phyloP scores from a whole-genome alignment of 176 grass and related monocot species.

The Ananas comosus region DNA sequence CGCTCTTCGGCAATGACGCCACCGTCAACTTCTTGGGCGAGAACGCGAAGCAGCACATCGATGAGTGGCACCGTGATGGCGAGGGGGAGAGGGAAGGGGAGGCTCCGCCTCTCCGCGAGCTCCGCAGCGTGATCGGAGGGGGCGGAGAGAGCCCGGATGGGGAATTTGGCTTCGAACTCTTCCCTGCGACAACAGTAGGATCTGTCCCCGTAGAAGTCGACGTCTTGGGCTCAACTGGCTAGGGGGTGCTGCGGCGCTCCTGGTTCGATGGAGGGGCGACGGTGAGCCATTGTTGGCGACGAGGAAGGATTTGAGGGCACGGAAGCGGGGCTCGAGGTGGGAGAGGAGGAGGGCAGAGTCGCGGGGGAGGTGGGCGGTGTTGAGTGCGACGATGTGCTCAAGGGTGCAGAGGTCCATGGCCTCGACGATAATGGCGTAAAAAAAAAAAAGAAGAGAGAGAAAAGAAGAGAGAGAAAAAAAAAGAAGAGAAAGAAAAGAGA shows the following conservation, averaged over 20 bases:
- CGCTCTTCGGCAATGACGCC: not conserved
- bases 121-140: not conserved
- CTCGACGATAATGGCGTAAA: conserved; percentile 71
- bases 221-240: too few species aligned
- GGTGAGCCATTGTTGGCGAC: conserved; percentile 12
- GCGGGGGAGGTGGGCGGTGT: conserved; percentile 62
- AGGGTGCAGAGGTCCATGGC: conserved; percentile 49
- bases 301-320: conserved; percentile 82
- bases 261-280: not conserved
- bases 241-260: not conserved
- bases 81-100: not conserved
- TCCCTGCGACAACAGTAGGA: too few species aligned
- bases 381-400: conserved; percentile 61
- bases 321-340: conserved; percentile 66
- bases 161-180: too few species aligned
- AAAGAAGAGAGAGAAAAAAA: too few species aligned
- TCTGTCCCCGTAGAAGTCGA: too few species aligned
- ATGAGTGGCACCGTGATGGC: conserved; percentile 16
- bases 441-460: too few species aligned
- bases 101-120: not conserved
- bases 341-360: conserved; percentile 36
- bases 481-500: too few species aligned
- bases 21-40: conserved; percentile 51
- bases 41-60: conserved; percentile 67
- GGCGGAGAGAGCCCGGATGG: too few species aligned